phyloP scores from a whole-genome alignment of 2,329 filamentous ascomycete species.

The Colletotrichum melonis region DNA sequence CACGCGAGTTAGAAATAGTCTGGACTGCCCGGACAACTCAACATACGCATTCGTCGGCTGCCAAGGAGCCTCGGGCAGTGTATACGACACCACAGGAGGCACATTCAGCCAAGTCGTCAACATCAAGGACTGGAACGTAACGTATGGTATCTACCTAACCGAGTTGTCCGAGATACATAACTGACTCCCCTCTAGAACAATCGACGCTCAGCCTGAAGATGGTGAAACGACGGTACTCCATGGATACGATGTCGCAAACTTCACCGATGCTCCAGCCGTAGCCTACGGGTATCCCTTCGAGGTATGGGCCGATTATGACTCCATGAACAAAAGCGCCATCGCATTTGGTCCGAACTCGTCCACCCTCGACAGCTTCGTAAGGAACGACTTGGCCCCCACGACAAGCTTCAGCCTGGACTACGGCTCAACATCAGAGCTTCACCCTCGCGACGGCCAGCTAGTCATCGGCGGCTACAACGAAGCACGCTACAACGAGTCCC shows the following conservation, averaged over 20 bases:
- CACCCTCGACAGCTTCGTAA: slow-evolving; percentile 27
- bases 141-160: not conserved
- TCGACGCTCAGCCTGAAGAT: slow-evolving; percentile 23
- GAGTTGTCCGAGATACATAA: no score
- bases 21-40: slow-evolving; percentile 21
- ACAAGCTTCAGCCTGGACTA: slow-evolving; percentile 32
- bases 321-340: slow-evolving; percentile 35
- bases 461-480: slow-evolving; percentile 35
- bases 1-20: slow-evolving; percentile 31
- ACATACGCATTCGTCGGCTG: slow-evolving; percentile 31
- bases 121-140: slow-evolving; percentile 33
- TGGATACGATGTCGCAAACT: slow-evolving; percentile 33
- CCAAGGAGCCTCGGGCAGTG: slow-evolving; percentile 33
- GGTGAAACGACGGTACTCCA: slow-evolving; percentile 29
- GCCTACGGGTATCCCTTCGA: slow-evolving; percentile 33
- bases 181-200: not conserved
- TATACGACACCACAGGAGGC: slow-evolving; percentile 27
- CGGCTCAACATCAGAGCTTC: slow-evolving; percentile 33
- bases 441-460: slow-evolving; percentile 34
- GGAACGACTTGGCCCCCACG: slow-evolving; percentile 21
- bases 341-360: slow-evolving; percentile 36
- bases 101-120: slow-evolving; percentile 26
- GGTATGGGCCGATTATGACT: slow-evolving; percentile 35
- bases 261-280: slow-evolving; percentile 33
- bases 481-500: slow-evolving; percentile 30